Base-by-base conservation (phyloP, 345 rosid genomes). In the Eucalyptus regnans region DNA sequence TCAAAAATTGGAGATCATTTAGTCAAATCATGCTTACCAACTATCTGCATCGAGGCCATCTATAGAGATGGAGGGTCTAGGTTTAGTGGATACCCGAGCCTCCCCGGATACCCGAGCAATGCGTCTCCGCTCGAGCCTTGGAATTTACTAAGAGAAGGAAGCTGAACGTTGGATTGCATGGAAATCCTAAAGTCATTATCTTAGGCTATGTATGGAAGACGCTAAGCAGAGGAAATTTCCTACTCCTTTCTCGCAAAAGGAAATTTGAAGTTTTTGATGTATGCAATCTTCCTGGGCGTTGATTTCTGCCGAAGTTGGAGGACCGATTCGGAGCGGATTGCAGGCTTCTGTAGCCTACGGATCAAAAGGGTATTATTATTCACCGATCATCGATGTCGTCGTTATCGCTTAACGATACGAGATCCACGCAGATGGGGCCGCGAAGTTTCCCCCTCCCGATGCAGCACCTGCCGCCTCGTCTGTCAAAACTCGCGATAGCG, bases 51-150 rank as follows among this genome's bases (percentile, higher is more conserved):
- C 22, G 20, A 3, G 44, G 27, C 46, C 27, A 37, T 76, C 27
- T 6, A 44, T 10, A 5, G 27, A 18, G 83, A 76, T 20, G 3
- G 83, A 37, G 43, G 25, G 83, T 20, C 2, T 37, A 22, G 20
- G 43, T 37, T 20, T 9, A 37, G 12, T 37, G 46, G 81, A 37
- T 37, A 10, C 13, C 23, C 27, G 14, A 71, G 80, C 23, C 12
- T 68, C 43, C 2, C 12, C 12, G 43, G n/a, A n/a, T n/a, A n/a
- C n/a, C n/a, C n/a, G n/a, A 16, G 11, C 41, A 0, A 5, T 22
- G 11, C 6, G 6, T 66, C 79, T 4, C 7, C 3, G 43, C 80
- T 68, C 80, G 3, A 8, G 12, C 43, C 4, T 22, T 31, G 23
- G 43, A n/a, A 20, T 52, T n/a, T n/a, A n/a, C 76, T n/a, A n/a